Evolutionary conservation across 768 basidiomycete species (phyloP).

Genomic region (Auriculariales sp.): DNA sequence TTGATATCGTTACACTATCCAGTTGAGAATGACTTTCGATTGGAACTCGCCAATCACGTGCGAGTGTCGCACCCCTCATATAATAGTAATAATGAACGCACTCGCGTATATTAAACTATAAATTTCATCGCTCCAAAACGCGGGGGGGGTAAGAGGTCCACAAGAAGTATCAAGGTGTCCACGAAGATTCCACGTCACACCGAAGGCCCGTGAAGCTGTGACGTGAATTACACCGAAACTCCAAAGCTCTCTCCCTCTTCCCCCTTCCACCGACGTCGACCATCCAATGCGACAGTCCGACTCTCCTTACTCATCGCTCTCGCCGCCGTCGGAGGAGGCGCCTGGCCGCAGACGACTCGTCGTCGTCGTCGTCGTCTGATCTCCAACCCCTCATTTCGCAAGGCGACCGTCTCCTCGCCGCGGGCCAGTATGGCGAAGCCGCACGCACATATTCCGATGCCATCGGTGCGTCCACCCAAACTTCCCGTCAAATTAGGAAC

Average conservation of each 20-base stretch:
- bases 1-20: no score
- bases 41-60: no score
- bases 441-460: constrained; percentile 71
- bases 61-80: no score
- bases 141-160: no score
- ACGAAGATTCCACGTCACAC: no score
- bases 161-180: no score
- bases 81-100: no score
- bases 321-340: constrained; percentile 17
- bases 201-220: neutral
- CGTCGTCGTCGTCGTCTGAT: no score
- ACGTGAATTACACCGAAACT: neutral
- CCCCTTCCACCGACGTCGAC: neutral
- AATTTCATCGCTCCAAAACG: no score
- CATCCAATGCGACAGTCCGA: neutral
- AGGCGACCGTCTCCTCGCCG: constrained; percentile 55
- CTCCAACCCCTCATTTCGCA: constrained; percentile 56
- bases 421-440: constrained; percentile 72
- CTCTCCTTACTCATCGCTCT: constrained; percentile 11
- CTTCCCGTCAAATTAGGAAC: neutral
- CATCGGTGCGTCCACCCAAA: constrained; percentile 59
- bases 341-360: constrained; percentile 41
- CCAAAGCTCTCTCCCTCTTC: neutral
- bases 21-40: no score
- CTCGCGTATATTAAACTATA: no score